Evolutionary conservation across 106 monocot species (phyloP).

Genomic region (Acorus gramineus): DNA sequence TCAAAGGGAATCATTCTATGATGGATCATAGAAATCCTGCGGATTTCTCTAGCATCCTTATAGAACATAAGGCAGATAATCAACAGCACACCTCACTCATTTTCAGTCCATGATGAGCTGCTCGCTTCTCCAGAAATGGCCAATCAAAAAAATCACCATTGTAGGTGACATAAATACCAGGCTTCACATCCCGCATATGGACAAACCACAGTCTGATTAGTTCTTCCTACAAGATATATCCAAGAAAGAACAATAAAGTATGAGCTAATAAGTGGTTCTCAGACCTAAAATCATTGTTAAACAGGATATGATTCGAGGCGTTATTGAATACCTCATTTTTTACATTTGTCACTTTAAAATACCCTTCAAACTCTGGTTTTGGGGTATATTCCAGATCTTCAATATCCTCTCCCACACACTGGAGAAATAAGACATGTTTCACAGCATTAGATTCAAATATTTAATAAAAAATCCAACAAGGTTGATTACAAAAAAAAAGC

Average conservation of each 20-base stretch:
- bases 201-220: constrained; percentile 81
- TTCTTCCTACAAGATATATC: constrained; percentile 41
- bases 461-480: no score
- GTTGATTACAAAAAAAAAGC: no score
- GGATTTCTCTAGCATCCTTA: no score
- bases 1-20: no score
- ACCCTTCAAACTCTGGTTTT: constrained; percentile 97
- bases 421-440: not conserved
- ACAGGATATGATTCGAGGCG: no score
- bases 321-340: constrained; percentile 62
- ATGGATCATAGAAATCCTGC: no score
- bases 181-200: constrained; percentile 91
- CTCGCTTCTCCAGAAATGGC: constrained; percentile 96
- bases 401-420: constrained; percentile 96
- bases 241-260: constrained; percentile 1
- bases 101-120: constrained; percentile 74
- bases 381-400: constrained; percentile 98
- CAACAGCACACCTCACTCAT: constrained; percentile 63
- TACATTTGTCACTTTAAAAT: constrained; percentile 79
- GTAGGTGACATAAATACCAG: constrained; percentile 98
- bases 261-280: not conserved
- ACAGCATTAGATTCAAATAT: no score
- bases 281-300: no score
- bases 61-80: not conserved
- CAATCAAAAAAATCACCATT: constrained; percentile 99